A percentile compares a stretch with the other conserved stretches of the same genome.
phyloP scores from a whole-genome alignment of 306 rosid genomes.

The Prinsepia uniflora region DNA sequence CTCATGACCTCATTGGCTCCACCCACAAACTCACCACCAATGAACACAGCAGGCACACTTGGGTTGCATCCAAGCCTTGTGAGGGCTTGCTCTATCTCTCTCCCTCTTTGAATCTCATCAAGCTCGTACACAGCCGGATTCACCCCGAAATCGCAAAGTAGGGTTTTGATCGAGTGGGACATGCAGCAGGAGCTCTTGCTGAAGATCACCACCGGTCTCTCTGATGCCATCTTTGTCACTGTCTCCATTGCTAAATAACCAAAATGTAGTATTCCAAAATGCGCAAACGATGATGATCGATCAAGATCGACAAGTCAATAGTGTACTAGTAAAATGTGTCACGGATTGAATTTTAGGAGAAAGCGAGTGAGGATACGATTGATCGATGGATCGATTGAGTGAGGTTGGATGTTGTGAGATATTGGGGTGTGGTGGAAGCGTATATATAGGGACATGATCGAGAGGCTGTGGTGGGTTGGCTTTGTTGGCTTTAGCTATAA shows the following conservation, averaged over 20 bases:
- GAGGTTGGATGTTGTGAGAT: constrained; percentile 31
- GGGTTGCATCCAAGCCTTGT: constrained; percentile 62
- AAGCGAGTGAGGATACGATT: background rate
- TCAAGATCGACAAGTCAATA: background rate
- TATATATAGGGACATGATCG: constrained; percentile 47
- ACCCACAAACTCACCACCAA: constrained; percentile 74
- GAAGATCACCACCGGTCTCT: constrained; percentile 91
- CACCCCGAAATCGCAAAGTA: constrained; percentile 79
- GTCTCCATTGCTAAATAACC: constrained; percentile 43
- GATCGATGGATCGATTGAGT: background rate
- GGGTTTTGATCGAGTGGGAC: constrained; percentile 80
- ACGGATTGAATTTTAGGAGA: too few relatives aligned
- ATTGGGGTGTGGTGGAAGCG: constrained; percentile 12
- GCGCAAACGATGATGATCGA: background rate
- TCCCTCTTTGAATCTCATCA: constrained; percentile 79
- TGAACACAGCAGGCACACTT: constrained; percentile 79
- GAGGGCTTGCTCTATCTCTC: constrained; percentile 87
- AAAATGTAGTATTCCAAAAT: background rate
- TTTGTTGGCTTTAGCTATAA: constrained; percentile 1
- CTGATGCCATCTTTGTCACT: constrained; percentile 69
- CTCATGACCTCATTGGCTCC: constrained; percentile 91
- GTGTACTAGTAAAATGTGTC: background rate
- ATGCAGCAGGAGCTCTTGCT: constrained; percentile 89
- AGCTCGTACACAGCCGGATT: constrained; percentile 79
- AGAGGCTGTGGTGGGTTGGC: constrained; percentile 18